Conservation (phyloP, 768 basidiomycete genomes). For the Tylopilus rubrobrunneus region DNA sequence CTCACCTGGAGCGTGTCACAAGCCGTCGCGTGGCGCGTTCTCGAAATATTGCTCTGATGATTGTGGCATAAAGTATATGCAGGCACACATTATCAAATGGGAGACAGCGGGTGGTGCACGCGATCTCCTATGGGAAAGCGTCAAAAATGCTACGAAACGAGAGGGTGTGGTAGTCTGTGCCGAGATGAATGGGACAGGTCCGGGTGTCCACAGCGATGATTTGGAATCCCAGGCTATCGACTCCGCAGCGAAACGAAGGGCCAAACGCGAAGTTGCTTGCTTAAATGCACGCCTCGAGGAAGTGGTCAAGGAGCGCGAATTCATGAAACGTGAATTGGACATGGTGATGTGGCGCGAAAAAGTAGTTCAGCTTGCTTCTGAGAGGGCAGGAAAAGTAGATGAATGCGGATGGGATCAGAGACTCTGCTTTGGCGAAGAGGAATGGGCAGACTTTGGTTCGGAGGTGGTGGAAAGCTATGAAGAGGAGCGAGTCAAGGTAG, state of each 20-base stretch:
- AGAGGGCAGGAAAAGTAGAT: conserved; percentile 57
- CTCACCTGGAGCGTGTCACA: conserved; percentile 69
- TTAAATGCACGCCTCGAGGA: conserved; percentile 52
- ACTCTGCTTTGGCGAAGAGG: conserved; percentile 77
- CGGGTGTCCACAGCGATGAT: conserved; percentile 17
- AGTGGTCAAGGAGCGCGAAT: conserved; percentile 58
- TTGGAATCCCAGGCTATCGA: conserved; percentile 17
- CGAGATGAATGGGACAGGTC: conserved; percentile 25
- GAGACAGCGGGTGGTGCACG: conserved; percentile 59
- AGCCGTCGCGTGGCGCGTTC: conserved; percentile 73
- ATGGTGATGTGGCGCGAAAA: conserved; percentile 67
- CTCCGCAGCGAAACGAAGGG: conserved; percentile 42
- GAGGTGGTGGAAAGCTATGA: conserved; percentile 72
- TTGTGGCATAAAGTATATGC: conserved; percentile 77
- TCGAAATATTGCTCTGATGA: conserved; percentile 93
- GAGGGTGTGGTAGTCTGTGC: conserved; percentile 64
- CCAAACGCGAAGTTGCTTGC: conserved; percentile 52
- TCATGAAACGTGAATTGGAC: conserved; percentile 66
- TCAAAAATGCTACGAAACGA: conserved; percentile 63
- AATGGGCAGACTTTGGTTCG: conserved; percentile 66
- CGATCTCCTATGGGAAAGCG: conserved; percentile 67
- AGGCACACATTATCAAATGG: conserved; percentile 58
- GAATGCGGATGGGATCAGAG: conserved; percentile 90
- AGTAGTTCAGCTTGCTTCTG: conserved; percentile 62
- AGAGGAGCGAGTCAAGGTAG: conserved; percentile 35